Conservation (phyloP, 441 rosid genomes). For the Isatis lusitanica region DNA sequence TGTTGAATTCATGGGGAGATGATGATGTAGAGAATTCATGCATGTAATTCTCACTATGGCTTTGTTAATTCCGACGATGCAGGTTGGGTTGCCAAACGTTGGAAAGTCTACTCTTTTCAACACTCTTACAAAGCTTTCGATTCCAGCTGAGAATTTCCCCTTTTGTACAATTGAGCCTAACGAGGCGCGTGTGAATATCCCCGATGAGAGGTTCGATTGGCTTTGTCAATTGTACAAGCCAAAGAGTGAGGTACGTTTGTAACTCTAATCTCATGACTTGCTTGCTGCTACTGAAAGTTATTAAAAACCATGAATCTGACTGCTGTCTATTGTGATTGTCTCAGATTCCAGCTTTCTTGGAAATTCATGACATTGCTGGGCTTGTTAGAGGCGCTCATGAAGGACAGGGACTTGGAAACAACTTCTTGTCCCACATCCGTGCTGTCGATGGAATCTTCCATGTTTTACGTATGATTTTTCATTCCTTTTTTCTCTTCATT, state of each 20-base stretch:
- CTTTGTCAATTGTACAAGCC: slow-evolving; percentile 85
- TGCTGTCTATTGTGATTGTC: background rate
- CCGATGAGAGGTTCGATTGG: slow-evolving; percentile 97
- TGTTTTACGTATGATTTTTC: slow-evolving; percentile 70
- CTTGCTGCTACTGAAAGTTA: background rate
- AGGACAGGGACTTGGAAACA: slow-evolving; percentile 98
- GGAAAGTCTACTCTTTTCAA: slow-evolving; percentile 97
- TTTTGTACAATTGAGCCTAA: slow-evolving; percentile 98
- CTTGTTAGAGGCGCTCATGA: slow-evolving; percentile 94
- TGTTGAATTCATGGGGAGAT: background rate
- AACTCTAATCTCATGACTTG: background rate
- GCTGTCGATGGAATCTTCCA: slow-evolving; percentile 99
- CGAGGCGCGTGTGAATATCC: slow-evolving; percentile 92
- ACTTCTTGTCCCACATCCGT: slow-evolving; percentile 94
- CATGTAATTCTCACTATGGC: background rate
- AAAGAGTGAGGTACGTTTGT: slow-evolving; percentile 64
- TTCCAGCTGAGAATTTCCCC: slow-evolving; percentile 98
- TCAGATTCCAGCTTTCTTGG: slow-evolving; percentile 93
- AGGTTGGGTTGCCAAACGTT: slow-evolving; percentile 98
- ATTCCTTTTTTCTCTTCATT: background rate
- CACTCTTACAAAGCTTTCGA: slow-evolving; percentile 86
- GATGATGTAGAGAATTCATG: slow-evolving; percentile 3
- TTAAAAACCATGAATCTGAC: background rate
- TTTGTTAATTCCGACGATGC: slow-evolving; percentile 16
- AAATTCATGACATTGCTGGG: slow-evolving; percentile 99